A percentile compares a stretch with the other conserved stretches of the same genome.
Conservation (phyloP, 805 yeast species). For the Middelhovenomyces tepae region DNA sequence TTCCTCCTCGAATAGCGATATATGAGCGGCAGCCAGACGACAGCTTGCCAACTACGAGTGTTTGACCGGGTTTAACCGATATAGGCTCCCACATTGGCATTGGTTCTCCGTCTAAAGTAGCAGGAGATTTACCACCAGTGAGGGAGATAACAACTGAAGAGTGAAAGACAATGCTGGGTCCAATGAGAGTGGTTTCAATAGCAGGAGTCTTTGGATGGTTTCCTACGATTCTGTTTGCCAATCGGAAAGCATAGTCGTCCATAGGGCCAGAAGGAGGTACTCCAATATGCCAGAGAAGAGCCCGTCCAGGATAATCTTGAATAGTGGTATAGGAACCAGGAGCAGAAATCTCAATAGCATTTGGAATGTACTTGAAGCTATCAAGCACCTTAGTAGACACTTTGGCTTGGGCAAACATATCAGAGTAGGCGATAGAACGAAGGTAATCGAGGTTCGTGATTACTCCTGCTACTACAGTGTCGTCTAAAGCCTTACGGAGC, state of each 20-base stretch:
- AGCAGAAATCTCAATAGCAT: conserved; percentile 71
- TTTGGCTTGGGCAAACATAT: conserved; percentile 74
- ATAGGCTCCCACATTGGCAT: conserved; percentile 68
- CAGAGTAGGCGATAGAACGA: conserved; percentile 72
- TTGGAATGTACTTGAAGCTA: conserved; percentile 65
- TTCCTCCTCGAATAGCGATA: conserved; percentile 83
- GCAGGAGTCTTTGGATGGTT: conserved; percentile 79
- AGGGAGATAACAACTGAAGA: conserved; percentile 67
- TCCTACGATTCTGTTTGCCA: conserved; percentile 88
- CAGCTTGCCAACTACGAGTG: conserved; percentile 71
- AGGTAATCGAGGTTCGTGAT: conserved; percentile 84
- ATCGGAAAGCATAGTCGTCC: conserved; percentile 85
- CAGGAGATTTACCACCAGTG: conserved; percentile 75
- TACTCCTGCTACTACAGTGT: conserved; percentile 84
- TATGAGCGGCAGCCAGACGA: conserved; percentile 68
- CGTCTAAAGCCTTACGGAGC: conserved; percentile 71
- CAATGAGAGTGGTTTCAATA: conserved; percentile 77
- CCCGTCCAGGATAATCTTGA: conserved; percentile 92
- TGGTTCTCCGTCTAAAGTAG: conserved; percentile 52
- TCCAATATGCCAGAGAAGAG: conserved; percentile 80
- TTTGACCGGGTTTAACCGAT: conserved; percentile 62
- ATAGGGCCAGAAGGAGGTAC: conserved; percentile 99
- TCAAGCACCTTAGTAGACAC: conserved; percentile 87
- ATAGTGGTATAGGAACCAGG: conserved; percentile 97
- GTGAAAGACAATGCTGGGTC: conserved; percentile 83